A percentile compares a stretch with the other conserved stretches of the same genome.
These are phyloP conservation scores for Phytophthora macrochlamydospora DNA, from an alignment of 352 stramenopile species.

Conservation along the genomic window DNA sequence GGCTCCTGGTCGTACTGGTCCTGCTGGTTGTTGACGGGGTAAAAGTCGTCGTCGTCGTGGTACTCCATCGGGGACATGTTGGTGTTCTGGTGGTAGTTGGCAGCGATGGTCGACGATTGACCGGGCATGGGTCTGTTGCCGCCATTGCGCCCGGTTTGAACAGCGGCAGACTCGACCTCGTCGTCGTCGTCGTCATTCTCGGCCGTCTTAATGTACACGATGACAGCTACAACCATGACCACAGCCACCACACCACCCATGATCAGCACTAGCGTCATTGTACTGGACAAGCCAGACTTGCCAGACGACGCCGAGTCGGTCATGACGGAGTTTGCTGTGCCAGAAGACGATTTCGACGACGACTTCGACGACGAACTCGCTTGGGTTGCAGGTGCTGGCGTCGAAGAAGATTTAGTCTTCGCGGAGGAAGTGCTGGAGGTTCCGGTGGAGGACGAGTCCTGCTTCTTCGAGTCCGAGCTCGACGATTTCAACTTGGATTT, in stretches of 20 bases:
- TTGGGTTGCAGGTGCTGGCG: constrained; percentile 12
- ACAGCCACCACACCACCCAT: constrained; percentile 48
- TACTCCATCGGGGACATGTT: constrained; percentile 38
- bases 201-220: constrained; percentile 57
- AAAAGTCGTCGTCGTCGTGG: constrained; percentile 20
- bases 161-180: constrained; percentile 30
- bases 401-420: constrained; percentile 8
- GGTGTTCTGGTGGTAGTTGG: constrained; percentile 38
- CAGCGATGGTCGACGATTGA: constrained; percentile 35
- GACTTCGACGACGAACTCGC: constrained; percentile 13
- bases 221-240: constrained; percentile 48
- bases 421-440: constrained; percentile 3
- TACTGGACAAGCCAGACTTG: constrained; percentile 25
- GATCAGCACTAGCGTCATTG: constrained; percentile 48
- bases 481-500: constrained; percentile 9
- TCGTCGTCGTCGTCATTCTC: constrained; percentile 37
- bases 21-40: constrained; percentile 18
- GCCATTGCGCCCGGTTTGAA: constrained; percentile 15
- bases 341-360: constrained; percentile 5
- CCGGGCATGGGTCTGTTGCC: constrained; percentile 11
- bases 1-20: constrained; percentile 32
- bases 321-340: constrained; percentile 23
- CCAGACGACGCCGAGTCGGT: constrained; percentile 35
- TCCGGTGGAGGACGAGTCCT: constrained; percentile 14
- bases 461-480: constrained; percentile 3